Base-by-base conservation (phyloP, 2,329 filamentous ascomycete species). In the Arthrobotrys iridis region DNA sequence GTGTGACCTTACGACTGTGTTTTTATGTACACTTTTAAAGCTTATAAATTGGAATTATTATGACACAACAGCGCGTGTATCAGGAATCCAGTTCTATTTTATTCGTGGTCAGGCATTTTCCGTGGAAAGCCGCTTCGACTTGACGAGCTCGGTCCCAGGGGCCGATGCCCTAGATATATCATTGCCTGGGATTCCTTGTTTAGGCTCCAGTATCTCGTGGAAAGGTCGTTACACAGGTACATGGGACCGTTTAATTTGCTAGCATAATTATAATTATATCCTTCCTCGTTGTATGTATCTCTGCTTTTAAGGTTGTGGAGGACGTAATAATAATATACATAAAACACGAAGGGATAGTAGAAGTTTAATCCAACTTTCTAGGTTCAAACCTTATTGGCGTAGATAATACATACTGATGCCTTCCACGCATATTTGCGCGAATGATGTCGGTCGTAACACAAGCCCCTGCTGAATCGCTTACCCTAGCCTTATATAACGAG, bases 181-280 rank as follows among this genome's bases (percentile, higher is more conserved):
- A 1, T 8, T 55, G n/a, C 22, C 30, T 30, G 40, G 40, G 18
- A 52, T 22, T 22, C 40, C 40, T 18, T 59, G 52, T 60, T 48
- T 68, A 68, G 64, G 64, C 64, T 59, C 64, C 64, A 60, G 58
- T 22, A 60, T 52, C 5, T n/a, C 43, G 13, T 22, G 40, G 22
- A 33, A 22, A 22, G 30, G 52, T 22, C 52, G 52, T 68, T 48
- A 48, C 64, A 68, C 64, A 52, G 40, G 22, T 24, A 15, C 30
- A 43, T n/a, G 18, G 18, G 24, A 11, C 18, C n/a, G 22, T 60
- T 13, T 7, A 5, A 30, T n/a, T 46, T 60, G 26, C 24, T 22
- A 15, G 20, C 15, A 35, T 10, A 4, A 30, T 33, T 45, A 24
- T 30, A 1, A 46, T 35, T 60, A 18, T 37, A n/a, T 41, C n/a